These are phyloP conservation scores for Chrysoporthe cubensis DNA, from an alignment of 2,329 filamentous ascomycete genomes.

Conservation along the genomic window DNA sequence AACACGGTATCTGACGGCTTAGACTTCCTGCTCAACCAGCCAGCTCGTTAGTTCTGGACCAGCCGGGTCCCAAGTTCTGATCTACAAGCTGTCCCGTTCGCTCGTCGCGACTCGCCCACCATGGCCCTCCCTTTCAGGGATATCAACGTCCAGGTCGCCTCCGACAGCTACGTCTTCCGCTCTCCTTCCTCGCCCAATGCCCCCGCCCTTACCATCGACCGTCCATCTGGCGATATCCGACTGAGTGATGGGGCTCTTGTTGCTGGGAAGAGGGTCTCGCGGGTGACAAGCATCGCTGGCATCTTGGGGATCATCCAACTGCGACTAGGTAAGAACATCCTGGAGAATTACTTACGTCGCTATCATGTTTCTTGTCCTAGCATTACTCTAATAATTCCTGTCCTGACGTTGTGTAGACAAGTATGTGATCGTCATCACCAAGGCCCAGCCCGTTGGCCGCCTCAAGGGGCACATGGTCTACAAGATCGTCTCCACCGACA, in stretches of 20 bases:
- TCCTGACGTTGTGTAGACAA: slow-evolving; percentile 64
- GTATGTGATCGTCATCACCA: slow-evolving; percentile 95
- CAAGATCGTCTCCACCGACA: slow-evolving; percentile 87
- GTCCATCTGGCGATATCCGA: slow-evolving; percentile 88
- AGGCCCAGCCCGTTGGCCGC: slow-evolving; percentile 86
- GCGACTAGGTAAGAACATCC: slow-evolving; percentile 71
- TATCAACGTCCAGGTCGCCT: slow-evolving; percentile 93
- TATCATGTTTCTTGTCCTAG: background rate
- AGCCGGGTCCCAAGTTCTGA: background rate
- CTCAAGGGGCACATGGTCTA: slow-evolving; percentile 97
- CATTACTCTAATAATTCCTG: background rate
- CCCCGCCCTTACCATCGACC: slow-evolving; percentile 84
- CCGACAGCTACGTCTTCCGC: slow-evolving; percentile 93
- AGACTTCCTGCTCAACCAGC: background rate
- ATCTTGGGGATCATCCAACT: slow-evolving; percentile 94
- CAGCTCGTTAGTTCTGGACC: background rate
- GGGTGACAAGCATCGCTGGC: slow-evolving; percentile 90
- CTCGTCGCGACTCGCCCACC: slow-evolving; percentile 26
- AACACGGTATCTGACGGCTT: background rate
- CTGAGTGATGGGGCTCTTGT: slow-evolving; percentile 79
- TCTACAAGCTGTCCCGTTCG: slow-evolving; percentile 12
- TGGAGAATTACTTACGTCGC: background rate
- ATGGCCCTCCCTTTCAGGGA: slow-evolving; percentile 78
- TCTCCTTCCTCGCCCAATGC: slow-evolving; percentile 92
- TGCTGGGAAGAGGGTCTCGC: slow-evolving; percentile 70